Percentiles rank a stretch among this genome's conserved stretches.
Conservation (phyloP, 768 basidiomycete species). For the Tylopilus sp. region DNA sequence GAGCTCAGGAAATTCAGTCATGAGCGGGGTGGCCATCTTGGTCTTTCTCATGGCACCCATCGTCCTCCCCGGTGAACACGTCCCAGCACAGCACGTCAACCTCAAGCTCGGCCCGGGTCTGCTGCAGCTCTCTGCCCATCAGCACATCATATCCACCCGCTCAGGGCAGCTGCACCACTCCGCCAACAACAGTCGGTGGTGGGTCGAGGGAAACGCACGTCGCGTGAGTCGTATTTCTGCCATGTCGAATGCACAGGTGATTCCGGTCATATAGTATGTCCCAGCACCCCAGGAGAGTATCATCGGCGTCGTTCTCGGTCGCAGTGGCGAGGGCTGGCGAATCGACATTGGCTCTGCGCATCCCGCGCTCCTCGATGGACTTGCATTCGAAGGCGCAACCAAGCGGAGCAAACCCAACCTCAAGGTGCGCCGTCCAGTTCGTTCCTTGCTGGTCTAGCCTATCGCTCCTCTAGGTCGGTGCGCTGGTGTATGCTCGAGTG, state of each 20-base stretch:
- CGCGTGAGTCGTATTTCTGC: slow-evolving; percentile 55
- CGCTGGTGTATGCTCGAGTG: slow-evolving; percentile 87
- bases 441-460: slow-evolving; percentile 3
- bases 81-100: slow-evolving; percentile 72
- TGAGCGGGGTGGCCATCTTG: slow-evolving; percentile 38
- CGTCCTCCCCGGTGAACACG: slow-evolving; percentile 78
- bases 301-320: slow-evolving; percentile 75
- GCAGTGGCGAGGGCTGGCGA: slow-evolving; percentile 85
- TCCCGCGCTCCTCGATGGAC: slow-evolving; percentile 75
- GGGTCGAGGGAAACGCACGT: slow-evolving; percentile 83
- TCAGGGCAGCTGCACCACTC: slow-evolving; percentile 70
- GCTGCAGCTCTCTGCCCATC: slow-evolving; percentile 39
- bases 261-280: slow-evolving; percentile 60
- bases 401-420: slow-evolving; percentile 93
- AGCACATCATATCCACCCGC: slow-evolving; percentile 54
- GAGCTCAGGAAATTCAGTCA: slow-evolving; percentile 70
- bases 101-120: slow-evolving; percentile 88
- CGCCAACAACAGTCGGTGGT: slow-evolving; percentile 73
- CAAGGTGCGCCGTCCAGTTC: slow-evolving; percentile 50
- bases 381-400: slow-evolving; percentile 95
- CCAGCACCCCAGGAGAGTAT: slow-evolving; percentile 89
- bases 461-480: slow-evolving; percentile 63
- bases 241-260: not conserved
- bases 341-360: slow-evolving; percentile 94
- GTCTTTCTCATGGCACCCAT: slow-evolving; percentile 41